Percentiles rank a stretch among this genome's conserved stretches.
Conservation (phyloP, 139 green algal species). For the Coelastrella sp. region DNA sequence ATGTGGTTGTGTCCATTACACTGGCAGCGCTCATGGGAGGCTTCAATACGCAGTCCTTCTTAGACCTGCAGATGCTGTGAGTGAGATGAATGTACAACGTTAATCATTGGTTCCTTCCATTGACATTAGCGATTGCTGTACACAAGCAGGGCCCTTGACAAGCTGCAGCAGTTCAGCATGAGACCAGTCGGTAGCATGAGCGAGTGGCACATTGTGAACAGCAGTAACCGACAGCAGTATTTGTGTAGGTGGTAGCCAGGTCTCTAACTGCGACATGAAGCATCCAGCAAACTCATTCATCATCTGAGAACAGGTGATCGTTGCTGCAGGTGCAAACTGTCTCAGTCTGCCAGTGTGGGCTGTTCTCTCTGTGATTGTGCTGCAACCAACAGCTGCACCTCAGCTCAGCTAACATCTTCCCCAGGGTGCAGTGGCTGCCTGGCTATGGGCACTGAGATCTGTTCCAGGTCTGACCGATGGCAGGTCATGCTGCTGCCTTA, state of each 20-base stretch:
- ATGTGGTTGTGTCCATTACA: constrained; percentile 8
- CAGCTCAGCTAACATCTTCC: not conserved
- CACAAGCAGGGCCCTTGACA: too few relatives aligned
- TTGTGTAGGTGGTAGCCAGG: too few relatives aligned
- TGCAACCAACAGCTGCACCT: constrained; percentile 11
- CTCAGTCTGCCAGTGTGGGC: constrained; percentile 6
- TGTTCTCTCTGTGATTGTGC: constrained; percentile 10
- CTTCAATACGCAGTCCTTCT: constrained; percentile 33
- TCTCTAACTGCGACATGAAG: too few relatives aligned
- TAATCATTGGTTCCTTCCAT: not conserved
- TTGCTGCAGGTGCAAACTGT: constrained; percentile 23
- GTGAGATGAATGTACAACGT: too few relatives aligned
- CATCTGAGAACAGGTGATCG: not conserved
- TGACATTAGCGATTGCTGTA: too few relatives aligned
- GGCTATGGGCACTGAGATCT: constrained; percentile 14
- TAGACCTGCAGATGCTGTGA: constrained; percentile 19
- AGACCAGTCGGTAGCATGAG: too few relatives aligned
- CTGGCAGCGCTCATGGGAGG: constrained; percentile 34
- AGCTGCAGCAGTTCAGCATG: too few relatives aligned
- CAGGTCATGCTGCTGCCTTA: constrained; percentile 36
- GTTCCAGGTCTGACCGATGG: not conserved
- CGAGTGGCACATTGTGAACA: too few relatives aligned
- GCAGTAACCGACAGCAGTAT: too few relatives aligned
- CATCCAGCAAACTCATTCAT: too few relatives aligned
- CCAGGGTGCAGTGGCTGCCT: constrained; percentile 24